These are phyloP conservation scores for Physaria fendleri DNA, from an alignment of 345 rosid species.

Conservation along the genomic window DNA sequence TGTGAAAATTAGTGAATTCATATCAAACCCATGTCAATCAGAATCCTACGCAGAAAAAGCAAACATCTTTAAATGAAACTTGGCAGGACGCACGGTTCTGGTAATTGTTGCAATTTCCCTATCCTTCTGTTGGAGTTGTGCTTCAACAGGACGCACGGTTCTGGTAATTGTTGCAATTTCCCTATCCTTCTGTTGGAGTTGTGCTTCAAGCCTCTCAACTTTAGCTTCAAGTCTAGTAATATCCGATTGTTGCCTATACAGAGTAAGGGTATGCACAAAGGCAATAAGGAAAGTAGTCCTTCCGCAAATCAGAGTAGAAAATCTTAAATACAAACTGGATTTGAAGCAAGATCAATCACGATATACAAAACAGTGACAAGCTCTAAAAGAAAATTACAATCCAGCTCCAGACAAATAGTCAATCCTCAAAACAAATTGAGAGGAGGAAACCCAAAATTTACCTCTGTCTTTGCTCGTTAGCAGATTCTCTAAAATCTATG, in stretches of 20 bases:
- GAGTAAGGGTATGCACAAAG: background rate
- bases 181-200: slow-evolving; percentile 78
- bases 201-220: slow-evolving; percentile 88
- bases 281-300: background rate
- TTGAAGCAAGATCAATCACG: background rate
- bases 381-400: background rate
- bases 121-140: slow-evolving; percentile 70
- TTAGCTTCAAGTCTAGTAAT: slow-evolving; percentile 88
- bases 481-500: slow-evolving; percentile 83
- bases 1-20: slow-evolving; percentile 24
- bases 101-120: slow-evolving; percentile 96
- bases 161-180: slow-evolving; percentile 93
- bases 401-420: background rate
- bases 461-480: slow-evolving; percentile 93
- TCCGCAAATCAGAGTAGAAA: background rate
- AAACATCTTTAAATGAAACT: background rate
- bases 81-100: slow-evolving; percentile 55
- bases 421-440: background rate
- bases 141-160: slow-evolving; percentile 66
- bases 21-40: background rate
- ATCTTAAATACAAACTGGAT: background rate
- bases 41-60: background rate
- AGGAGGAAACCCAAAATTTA: background rate
- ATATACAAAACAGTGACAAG: background rate
- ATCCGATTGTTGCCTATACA: slow-evolving; percentile 62